A percentile compares a stretch with the other conserved stretches of the same genome.
Conservation (phyloP, 345 rosid species). For the Aegle marmelos region DNA sequence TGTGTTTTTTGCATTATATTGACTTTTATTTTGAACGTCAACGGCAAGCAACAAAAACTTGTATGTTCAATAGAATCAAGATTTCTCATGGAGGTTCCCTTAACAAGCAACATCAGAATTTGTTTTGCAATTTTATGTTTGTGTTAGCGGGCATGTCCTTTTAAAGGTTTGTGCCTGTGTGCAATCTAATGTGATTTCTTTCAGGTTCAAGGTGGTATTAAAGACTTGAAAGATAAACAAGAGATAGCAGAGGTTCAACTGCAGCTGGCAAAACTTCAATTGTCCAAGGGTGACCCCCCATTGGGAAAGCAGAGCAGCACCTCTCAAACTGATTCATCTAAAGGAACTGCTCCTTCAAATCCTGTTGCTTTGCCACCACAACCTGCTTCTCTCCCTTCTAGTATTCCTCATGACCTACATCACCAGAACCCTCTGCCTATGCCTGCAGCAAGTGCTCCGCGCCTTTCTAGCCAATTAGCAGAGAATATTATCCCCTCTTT, state of each 20-base stretch:
- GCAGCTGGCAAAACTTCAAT: slow-evolving; percentile 36
- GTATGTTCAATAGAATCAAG: not conserved
- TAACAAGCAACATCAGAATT: no score
- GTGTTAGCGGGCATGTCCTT: not conserved
- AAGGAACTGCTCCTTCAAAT: slow-evolving; percentile 12
- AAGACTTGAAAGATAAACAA: slow-evolving; percentile 55
- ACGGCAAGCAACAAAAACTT: not conserved
- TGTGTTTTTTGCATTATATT: not conserved
- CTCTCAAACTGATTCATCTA: slow-evolving; percentile 18
- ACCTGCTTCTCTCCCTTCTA: slow-evolving; percentile 13
- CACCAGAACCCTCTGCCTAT: slow-evolving; percentile 18
- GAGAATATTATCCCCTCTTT: slow-evolving; percentile 9
- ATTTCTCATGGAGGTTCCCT: not conserved
- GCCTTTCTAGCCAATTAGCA: slow-evolving; percentile 21
- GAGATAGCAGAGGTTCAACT: slow-evolving; percentile 50
- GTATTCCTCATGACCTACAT: slow-evolving; percentile 13
- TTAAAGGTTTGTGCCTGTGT: not conserved
- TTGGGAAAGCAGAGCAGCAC: slow-evolving; percentile 27
- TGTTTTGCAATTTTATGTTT: not conserved
- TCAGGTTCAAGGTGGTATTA: slow-evolving; percentile 45
- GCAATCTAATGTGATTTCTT: slow-evolving; percentile 1
- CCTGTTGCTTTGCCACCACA: slow-evolving; percentile 21
- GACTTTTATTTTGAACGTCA: not conserved
- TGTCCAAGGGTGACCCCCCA: slow-evolving; percentile 19
- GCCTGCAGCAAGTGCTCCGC: slow-evolving; percentile 30